Conservation (phyloP, 1,284 basidiomycete genomes). For the Apiotrichum mycotoxinovorans region DNA sequence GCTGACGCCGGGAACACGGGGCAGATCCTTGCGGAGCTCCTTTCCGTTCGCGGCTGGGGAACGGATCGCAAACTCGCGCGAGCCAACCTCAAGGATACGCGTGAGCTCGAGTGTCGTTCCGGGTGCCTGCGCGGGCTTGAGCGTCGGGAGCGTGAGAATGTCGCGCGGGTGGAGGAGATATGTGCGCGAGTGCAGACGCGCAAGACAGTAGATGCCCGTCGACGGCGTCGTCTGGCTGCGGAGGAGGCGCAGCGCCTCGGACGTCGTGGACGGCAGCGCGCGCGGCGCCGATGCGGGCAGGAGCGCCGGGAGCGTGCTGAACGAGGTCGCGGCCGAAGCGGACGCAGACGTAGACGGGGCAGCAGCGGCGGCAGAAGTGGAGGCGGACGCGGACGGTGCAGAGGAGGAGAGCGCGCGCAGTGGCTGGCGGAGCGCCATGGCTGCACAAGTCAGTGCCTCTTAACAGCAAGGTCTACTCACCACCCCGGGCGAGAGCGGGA, state of each 20-base stretch:
- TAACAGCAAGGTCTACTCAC: not conserved
- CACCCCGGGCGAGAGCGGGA: constrained; percentile 19
- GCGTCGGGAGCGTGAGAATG: constrained; percentile 83
- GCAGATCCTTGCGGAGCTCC: constrained; percentile 52
- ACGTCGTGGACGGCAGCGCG: constrained; percentile 27
- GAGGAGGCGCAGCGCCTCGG: constrained; percentile 49
- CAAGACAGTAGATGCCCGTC: constrained; percentile 82
- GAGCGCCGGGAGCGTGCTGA: constrained; percentile 35
- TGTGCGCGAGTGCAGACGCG: constrained; percentile 79
- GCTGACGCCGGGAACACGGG: constrained; percentile 7
- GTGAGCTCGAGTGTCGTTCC: constrained; percentile 82
- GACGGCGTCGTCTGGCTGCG: constrained; percentile 51
- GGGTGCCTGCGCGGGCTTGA: constrained; percentile 59
- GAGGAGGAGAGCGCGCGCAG: constrained; percentile 21
- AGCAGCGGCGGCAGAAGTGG: constrained; percentile 34
- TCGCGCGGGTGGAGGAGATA: constrained; percentile 87
- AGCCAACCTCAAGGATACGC: constrained; percentile 88
- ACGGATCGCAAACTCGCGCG: constrained; percentile 77
- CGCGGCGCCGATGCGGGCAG: constrained; percentile 24
- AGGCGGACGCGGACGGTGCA: constrained; percentile 22
- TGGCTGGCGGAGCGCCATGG: constrained; percentile 8
- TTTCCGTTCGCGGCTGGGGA: constrained; percentile 55
- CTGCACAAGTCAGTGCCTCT: not conserved
- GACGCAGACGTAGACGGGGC: constrained; percentile 41
- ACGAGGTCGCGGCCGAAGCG: constrained; percentile 12